Base-by-base conservation (phyloP, 371 early-diverging fungal genomes). In the Apophysomyces sp. region DNA sequence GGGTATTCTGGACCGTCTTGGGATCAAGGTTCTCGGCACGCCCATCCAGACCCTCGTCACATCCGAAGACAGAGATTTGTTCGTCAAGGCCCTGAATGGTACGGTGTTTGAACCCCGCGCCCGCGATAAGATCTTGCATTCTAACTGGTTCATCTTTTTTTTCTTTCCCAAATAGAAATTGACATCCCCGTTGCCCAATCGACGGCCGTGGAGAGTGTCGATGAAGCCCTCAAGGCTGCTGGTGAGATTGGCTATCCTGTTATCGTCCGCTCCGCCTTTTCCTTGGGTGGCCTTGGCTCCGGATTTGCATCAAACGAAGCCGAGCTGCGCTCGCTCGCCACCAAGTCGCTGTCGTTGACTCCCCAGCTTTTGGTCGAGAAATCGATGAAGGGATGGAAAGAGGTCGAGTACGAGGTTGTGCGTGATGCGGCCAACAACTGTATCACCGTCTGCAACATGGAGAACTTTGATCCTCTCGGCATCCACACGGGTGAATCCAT, bases 341-440 rank as follows among this genome's bases (percentile, higher is more conserved):
- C 89, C 69, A 91, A 91, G 72, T 87, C 95, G 30, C 80, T 95
- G 62, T 77, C 93, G 9, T 77, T 89, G 53, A 83, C 89, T 13
- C 94, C 95, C 55, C 96, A 97, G 75, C 84, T 97, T 32, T 83
- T 97, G 58, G 91, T 97, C 40, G 96, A 97, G 67, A 78, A 86
- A 64, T 90, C 90, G n/a, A 95, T 97, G 95, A 94, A 93, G 77
- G 98, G 98, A 16, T 97, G 98, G 96, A 96, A 97, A 77, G 97
- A 97, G 76, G 86, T 97, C 58, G 98, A 97, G 75, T 97, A 97
- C 72, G 98, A 97, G 77, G 96, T 97, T n/a, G 95, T 97, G 37
- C 91, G 98, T 71, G 98, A 97, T 78, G 85, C 90, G 57, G 84
- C 86, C 54, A 87, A 97, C 81, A 97, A 97, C 84, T 97, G 98